Conservation (phyloP, 345 rosid species). For the Gynandropsis gynandra region DNA sequence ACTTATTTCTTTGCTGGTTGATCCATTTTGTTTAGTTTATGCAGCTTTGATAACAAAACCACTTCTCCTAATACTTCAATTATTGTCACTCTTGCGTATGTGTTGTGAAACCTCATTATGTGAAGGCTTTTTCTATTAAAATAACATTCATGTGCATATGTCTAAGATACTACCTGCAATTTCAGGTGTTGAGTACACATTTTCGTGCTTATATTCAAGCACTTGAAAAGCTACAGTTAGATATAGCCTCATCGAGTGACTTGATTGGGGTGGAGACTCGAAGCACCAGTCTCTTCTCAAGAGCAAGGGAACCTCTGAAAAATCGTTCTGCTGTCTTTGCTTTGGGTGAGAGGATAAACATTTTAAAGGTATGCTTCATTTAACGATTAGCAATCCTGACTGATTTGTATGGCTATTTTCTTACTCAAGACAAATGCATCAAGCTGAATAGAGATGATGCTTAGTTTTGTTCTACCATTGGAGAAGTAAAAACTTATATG, state of each 20-base stretch:
- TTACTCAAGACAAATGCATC: too few species aligned
- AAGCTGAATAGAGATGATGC: too few species aligned
- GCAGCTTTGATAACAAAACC: constrained; percentile 12
- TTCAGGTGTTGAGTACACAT: constrained; percentile 97
- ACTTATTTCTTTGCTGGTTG: constrained; percentile 14
- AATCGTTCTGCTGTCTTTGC: constrained; percentile 94
- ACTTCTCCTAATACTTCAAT: constrained; percentile 9
- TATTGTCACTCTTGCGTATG: constrained; percentile 10
- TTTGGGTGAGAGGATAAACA: constrained; percentile 79
- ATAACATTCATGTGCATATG: too few species aligned
- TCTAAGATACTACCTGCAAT: not conserved
- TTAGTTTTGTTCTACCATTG: constrained; percentile 1
- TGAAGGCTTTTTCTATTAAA: too few species aligned
- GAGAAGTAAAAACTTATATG: not conserved
- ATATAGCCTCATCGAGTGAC: constrained; percentile 88
- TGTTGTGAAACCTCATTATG: constrained; percentile 7
- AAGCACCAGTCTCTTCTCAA: constrained; percentile 72
- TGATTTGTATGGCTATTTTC: not conserved
- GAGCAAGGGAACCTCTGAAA: constrained; percentile 80
- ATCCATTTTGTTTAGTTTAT: constrained; percentile 1
- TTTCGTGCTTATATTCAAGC: constrained; percentile 98
- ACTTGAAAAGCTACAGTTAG: constrained; percentile 85
- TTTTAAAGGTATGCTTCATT: constrained; percentile 62
- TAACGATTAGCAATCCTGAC: constrained; percentile 10
- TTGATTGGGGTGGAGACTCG: constrained; percentile 95